Percentiles rank a stretch among this genome's conserved stretches.
phyloP scores from a whole-genome alignment of 306 rosid species.

The Dryas drummondii region DNA sequence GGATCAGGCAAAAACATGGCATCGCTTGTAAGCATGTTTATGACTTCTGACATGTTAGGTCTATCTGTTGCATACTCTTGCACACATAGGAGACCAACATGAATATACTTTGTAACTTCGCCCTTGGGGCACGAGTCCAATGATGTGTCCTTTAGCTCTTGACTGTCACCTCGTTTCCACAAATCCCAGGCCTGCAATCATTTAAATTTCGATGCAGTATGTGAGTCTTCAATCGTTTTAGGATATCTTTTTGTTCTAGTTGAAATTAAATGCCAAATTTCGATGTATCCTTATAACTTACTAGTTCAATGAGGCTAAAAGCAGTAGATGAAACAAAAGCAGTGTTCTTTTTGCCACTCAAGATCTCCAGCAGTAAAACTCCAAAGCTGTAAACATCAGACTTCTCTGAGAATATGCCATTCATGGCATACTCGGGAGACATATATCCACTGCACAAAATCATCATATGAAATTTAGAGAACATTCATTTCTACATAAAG shows the following conservation, averaged over 20 bases:
- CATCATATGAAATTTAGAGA: neutral
- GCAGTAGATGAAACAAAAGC: slow-evolving; percentile 1
- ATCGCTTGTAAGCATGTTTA: slow-evolving; percentile 29
- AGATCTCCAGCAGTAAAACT: slow-evolving; percentile 27
- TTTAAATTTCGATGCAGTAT: neutral
- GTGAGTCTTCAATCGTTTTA: neutral
- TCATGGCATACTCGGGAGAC: slow-evolving; percentile 39
- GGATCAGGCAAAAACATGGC: slow-evolving; percentile 21
- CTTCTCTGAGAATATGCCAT: slow-evolving; percentile 31
- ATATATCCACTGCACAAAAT: slow-evolving; percentile 29
- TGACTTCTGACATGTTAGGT: slow-evolving; percentile 33
- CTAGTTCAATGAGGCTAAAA: slow-evolving; percentile 26
- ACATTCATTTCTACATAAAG: neutral
- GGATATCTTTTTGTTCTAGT: neutral
- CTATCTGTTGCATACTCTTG: slow-evolving; percentile 26
- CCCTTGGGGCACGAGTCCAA: slow-evolving; percentile 24
- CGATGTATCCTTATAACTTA: neutral
- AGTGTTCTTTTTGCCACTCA: slow-evolving; percentile 29
- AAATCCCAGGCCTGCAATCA: slow-evolving; percentile 28
- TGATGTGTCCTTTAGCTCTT: slow-evolving; percentile 10
- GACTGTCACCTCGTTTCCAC: slow-evolving; percentile 25
- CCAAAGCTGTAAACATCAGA: slow-evolving; percentile 34
- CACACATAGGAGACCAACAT: slow-evolving; percentile 33
- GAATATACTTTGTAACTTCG: slow-evolving; percentile 12
- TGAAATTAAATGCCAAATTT: neutral